A percentile compares a stretch with the other conserved stretches of the same genome.
phyloP scores from a whole-genome alignment of 2,329 filamentous ascomycete species.

The Periconia sp. region DNA sequence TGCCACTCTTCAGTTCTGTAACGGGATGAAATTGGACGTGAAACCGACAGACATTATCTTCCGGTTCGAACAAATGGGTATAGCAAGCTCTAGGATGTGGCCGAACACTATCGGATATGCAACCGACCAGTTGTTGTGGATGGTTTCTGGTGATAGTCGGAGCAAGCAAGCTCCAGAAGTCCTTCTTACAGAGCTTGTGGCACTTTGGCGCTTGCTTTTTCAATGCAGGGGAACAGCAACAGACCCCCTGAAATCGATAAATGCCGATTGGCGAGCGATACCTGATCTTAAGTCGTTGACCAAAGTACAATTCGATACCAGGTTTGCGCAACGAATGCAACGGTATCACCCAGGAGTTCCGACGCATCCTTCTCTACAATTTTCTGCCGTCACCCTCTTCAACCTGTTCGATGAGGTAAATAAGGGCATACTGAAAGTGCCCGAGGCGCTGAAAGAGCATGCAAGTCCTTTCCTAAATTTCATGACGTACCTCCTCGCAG shows the following conservation, averaged over 20 bases:
- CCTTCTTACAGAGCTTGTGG: conserved; percentile 30
- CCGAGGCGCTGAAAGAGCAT: conserved; percentile 19
- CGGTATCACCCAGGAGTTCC: conserved; percentile 23
- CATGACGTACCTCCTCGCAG: conserved; percentile 25
- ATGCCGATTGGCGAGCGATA: conserved; percentile 24
- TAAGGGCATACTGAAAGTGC: conserved; percentile 10
- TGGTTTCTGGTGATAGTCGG: conserved; percentile 8
- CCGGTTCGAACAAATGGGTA: conserved; percentile 31
- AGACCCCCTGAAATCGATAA: conserved; percentile 20
- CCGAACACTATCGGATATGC: conserved; percentile 19
- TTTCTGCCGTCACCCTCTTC: conserved; percentile 36
- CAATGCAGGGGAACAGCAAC: conserved; percentile 25
- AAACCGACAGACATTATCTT: conserved; percentile 30
- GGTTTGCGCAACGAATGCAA: conserved; percentile 29
- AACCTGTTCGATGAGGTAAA: conserved; percentile 23
- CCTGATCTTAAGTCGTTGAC: conserved; percentile 13
- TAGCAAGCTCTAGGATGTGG: conserved; percentile 28
- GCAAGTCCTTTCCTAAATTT: conserved; percentile 31
- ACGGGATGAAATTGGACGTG: conserved; percentile 4
- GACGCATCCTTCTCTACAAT: conserved; percentile 19
- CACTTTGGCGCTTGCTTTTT: conserved; percentile 38
- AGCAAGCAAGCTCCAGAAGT: conserved; percentile 16
- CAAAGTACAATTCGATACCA: neutral
- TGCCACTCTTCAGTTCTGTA: conserved; percentile 20
- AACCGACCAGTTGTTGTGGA: conserved; percentile 25